phyloP scores from a whole-genome alignment of 129 eudicot species.

The Arctium minus region DNA sequence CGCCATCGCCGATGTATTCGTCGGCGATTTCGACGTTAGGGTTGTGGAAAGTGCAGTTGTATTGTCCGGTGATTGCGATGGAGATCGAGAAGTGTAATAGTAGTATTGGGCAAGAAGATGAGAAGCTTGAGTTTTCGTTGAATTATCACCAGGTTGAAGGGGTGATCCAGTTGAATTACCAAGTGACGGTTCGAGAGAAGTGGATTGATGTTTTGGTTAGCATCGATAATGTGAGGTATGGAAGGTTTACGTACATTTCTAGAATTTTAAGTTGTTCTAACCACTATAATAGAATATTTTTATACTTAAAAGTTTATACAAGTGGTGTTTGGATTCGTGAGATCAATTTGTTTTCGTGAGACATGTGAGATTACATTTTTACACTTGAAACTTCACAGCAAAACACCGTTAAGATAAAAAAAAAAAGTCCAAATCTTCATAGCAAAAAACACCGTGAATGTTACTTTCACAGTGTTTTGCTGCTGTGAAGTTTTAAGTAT shows the following conservation, averaged over 20 bases:
- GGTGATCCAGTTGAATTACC: slow-evolving; percentile 69
- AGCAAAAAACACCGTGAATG: too few species aligned
- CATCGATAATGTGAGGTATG: slow-evolving; percentile 85
- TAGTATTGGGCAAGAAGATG: slow-evolving; percentile 42
- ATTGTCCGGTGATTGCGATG: slow-evolving; percentile 89
- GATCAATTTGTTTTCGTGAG: too few species aligned
- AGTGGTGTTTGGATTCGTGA: too few species aligned
- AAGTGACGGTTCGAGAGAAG: slow-evolving; percentile 49
- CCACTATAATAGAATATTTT: background rate
- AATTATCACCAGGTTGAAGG: slow-evolving; percentile 85
- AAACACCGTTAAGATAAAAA: too few species aligned
- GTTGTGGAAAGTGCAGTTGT: slow-evolving; percentile 84
- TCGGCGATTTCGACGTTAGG: slow-evolving; percentile 48
- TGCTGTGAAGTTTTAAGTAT: too few species aligned
- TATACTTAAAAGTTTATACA: too few species aligned
- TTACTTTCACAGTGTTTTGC: too few species aligned
- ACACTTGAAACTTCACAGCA: too few species aligned
- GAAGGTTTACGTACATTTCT: background rate
- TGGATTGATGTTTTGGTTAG: slow-evolving; percentile 79
- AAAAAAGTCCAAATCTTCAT: too few species aligned
- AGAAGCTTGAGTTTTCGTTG: slow-evolving; percentile 56
- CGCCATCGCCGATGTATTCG: slow-evolving; percentile 70
- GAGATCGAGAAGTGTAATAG: slow-evolving; percentile 48
- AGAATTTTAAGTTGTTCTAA: background rate
- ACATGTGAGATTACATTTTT: too few species aligned